A percentile compares a stretch with the other conserved stretches of the same genome.
Evolutionary conservation across 352 stramenopile genomes (phyloP).

Genomic region (Globisporangium middletonii): DNA sequence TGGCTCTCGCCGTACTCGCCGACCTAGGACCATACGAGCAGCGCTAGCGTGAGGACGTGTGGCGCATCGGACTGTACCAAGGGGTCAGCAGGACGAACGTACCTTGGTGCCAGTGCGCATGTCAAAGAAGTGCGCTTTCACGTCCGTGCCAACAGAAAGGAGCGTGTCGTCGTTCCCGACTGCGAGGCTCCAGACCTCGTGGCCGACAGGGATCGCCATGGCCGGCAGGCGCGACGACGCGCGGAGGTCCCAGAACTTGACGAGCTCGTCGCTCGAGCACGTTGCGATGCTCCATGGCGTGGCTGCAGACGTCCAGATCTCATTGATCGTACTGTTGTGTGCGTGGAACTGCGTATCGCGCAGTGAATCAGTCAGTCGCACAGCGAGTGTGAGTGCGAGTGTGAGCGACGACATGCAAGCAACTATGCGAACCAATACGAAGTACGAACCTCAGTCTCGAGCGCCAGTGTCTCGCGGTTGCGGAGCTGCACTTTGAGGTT

Average conservation of each 20-base stretch:
- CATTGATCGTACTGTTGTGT: constrained; percentile 75
- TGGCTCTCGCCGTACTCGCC: constrained; percentile 86
- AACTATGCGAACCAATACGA: neutral
- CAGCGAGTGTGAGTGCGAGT: neutral
- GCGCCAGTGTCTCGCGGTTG: constrained; percentile 56
- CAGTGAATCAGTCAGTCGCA: neutral
- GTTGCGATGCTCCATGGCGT: constrained; percentile 66
- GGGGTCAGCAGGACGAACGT: neutral
- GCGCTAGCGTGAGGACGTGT: neutral
- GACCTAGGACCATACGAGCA: constrained; percentile 20
- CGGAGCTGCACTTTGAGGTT: constrained; percentile 64
- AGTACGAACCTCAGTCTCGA: constrained; percentile 40
- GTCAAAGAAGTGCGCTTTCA: constrained; percentile 81
- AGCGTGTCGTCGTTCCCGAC: constrained; percentile 76
- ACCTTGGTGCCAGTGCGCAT: constrained; percentile 50
- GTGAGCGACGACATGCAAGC: neutral
- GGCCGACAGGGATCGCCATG: constrained; percentile 55
- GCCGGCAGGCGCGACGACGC: constrained; percentile 29
- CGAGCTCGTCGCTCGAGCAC: constrained; percentile 79
- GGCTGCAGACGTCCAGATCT: constrained; percentile 66
- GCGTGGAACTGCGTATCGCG: constrained; percentile 41
- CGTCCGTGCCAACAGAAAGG: constrained; percentile 60
- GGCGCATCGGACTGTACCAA: neutral
- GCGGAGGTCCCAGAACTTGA: constrained; percentile 84
- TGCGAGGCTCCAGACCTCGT: constrained; percentile 78